Conservation (phyloP, 768 basidiomycete genomes). For the Pulveroboletus sp. region DNA sequence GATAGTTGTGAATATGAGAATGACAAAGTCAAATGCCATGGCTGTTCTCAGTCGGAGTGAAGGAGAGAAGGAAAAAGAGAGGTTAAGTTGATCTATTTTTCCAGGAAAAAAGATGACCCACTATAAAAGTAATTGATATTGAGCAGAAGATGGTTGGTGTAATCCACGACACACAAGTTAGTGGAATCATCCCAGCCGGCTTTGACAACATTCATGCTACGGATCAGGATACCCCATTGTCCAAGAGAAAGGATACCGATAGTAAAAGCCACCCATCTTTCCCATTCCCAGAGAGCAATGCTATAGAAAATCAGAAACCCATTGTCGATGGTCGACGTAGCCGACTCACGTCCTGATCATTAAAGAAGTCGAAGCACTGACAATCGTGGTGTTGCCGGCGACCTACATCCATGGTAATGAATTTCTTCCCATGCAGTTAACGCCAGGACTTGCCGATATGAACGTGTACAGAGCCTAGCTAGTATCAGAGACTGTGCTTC, state of each 20-base stretch:
- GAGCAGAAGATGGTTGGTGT: constrained; percentile 52
- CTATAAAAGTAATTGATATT: constrained; percentile 69
- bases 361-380: constrained; percentile 44
- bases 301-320: constrained; percentile 34
- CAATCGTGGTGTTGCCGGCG: constrained; percentile 26
- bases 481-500: constrained; percentile 4
- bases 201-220: constrained; percentile 62
- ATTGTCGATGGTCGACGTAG: constrained; percentile 7
- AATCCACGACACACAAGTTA: constrained; percentile 45
- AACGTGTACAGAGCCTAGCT: constrained; percentile 61
- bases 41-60: constrained; percentile 34
- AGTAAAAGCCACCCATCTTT: constrained; percentile 42
- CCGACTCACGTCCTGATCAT: constrained; percentile 59
- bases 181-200: constrained; percentile 46
- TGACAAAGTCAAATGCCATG: constrained; percentile 64
- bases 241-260: constrained; percentile 53
- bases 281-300: constrained; percentile 67
- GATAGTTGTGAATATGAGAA: constrained; percentile 51
- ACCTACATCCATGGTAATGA: constrained; percentile 13
- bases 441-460: constrained; percentile 47
- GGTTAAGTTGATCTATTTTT: neutral
- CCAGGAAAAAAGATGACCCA: constrained; percentile 29
- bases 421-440: neutral
- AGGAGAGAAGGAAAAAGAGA: neutral
- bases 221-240: constrained; percentile 64